These are phyloP conservation scores for Lumnitzera littorea DNA, from an alignment of 345 rosid species.

Conservation along the genomic window DNA sequence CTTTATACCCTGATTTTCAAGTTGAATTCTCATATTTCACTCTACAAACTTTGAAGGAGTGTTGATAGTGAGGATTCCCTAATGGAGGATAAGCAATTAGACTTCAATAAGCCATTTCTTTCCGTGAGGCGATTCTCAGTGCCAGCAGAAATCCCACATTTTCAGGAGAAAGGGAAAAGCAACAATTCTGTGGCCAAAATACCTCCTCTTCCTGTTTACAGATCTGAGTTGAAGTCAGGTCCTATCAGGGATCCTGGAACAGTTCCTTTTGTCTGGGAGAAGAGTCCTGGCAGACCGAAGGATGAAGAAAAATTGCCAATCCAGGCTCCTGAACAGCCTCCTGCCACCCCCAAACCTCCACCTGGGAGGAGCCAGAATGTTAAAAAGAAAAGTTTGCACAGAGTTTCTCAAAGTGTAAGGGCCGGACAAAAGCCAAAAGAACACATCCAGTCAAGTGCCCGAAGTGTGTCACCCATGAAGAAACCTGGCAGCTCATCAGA, in stretches of 20 bases:
- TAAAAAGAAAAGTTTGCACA: slow-evolving; percentile 19
- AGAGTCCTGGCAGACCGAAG: slow-evolving; percentile 75
- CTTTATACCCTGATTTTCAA: too few species aligned
- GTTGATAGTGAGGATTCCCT: slow-evolving; percentile 26
- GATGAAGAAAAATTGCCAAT: slow-evolving; percentile 32
- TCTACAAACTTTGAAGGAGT: neutral
- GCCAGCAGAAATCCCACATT: slow-evolving; percentile 33
- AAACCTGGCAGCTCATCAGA: slow-evolving; percentile 6
- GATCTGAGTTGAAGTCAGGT: slow-evolving; percentile 80
- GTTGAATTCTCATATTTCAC: too few species aligned
- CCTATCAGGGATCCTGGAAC: slow-evolving; percentile 79
- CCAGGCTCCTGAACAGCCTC: slow-evolving; percentile 18
- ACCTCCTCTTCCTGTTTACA: slow-evolving; percentile 56
- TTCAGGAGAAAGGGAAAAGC: slow-evolving; percentile 35
- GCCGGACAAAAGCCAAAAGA: slow-evolving; percentile 1
- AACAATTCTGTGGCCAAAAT: slow-evolving; percentile 25
- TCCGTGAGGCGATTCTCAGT: slow-evolving; percentile 59
- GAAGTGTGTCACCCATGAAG: neutral
- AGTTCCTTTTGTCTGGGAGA: slow-evolving; percentile 91
- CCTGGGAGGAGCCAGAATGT: slow-evolving; percentile 52
- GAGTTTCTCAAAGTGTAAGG: slow-evolving; percentile 13
- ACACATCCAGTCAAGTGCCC: neutral
- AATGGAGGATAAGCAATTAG: slow-evolving; percentile 79
- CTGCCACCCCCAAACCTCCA: slow-evolving; percentile 70
- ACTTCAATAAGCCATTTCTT: slow-evolving; percentile 70